These are phyloP conservation scores for Entoloma clypeatum DNA, from an alignment of 1,284 basidiomycete genomes.

Conservation along the genomic window DNA sequence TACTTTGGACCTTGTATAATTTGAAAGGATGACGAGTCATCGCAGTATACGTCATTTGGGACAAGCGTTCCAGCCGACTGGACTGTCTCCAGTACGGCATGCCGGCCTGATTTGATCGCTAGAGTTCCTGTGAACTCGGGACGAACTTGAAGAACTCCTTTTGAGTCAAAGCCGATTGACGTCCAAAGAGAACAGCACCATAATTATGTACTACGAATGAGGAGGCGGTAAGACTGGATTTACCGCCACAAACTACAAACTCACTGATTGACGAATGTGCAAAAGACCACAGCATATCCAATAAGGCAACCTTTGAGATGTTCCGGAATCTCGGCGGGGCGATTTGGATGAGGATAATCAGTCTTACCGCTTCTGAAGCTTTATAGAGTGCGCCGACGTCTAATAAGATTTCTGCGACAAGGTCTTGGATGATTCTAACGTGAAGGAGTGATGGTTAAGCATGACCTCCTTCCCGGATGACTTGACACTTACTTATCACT, in stretches of 20 bases:
- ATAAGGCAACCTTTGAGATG: slow-evolving; percentile 58
- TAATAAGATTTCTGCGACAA: slow-evolving; percentile 61
- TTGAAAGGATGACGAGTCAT: slow-evolving; percentile 80
- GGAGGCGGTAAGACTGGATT: slow-evolving; percentile 7
- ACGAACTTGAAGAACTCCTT: slow-evolving; percentile 52
- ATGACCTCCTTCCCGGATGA: not conserved
- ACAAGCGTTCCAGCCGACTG: slow-evolving; percentile 68
- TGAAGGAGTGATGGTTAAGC: slow-evolving; percentile 1
- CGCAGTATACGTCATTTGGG: slow-evolving; percentile 85
- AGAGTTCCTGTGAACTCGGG: slow-evolving; percentile 85
- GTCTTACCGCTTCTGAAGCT: slow-evolving; percentile 77
- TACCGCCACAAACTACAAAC: slow-evolving; percentile 22
- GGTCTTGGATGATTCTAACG: slow-evolving; percentile 71
- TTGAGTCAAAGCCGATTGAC: not conserved
- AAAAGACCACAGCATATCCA: slow-evolving; percentile 87
- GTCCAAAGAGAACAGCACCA: slow-evolving; percentile 36
- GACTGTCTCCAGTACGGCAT: slow-evolving; percentile 80
- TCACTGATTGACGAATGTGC: slow-evolving; percentile 75
- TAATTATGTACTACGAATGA: slow-evolving; percentile 60
- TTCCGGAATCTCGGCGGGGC: not conserved
- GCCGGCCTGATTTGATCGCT: slow-evolving; percentile 81
- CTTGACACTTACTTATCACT: slow-evolving; percentile 59
- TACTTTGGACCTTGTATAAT: slow-evolving; percentile 88
- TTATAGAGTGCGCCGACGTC: slow-evolving; percentile 79
- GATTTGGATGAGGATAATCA: not conserved